A percentile compares a stretch with the other conserved stretches of the same genome.
Conservation (phyloP, 345 rosid species). For the Sonneratia caseolaris region DNA sequence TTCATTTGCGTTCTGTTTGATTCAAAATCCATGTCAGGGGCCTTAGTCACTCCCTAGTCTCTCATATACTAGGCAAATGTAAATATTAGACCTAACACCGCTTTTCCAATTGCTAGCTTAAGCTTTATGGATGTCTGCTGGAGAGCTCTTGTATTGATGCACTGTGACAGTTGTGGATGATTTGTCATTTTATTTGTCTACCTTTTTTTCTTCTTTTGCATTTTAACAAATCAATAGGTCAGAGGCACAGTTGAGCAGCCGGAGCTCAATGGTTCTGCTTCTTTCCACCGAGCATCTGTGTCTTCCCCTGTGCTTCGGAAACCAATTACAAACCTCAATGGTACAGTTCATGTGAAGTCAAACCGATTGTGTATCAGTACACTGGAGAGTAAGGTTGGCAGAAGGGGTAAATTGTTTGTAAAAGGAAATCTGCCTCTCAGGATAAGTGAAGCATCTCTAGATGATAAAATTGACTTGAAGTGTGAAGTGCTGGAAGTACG, state of each 20-base stretch:
- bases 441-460: conserved; percentile 61
- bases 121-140: neutral
- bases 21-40: neutral
- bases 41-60: neutral
- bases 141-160: neutral
- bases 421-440: conserved; percentile 84
- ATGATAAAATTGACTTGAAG: conserved; percentile 82
- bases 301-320: conserved; percentile 77
- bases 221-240: conserved; percentile 23
- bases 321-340: conserved; percentile 89
- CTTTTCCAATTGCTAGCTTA: neutral
- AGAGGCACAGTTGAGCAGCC: conserved; percentile 98
- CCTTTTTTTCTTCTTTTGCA: neutral
- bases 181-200: neutral
- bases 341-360: conserved; percentile 75
- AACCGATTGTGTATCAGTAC: conserved; percentile 73
- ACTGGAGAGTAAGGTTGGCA: conserved; percentile 79
- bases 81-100: neutral
- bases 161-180: neutral
- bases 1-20: neutral
- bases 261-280: conserved; percentile 78
- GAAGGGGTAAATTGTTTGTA: conserved; percentile 79
- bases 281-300: conserved; percentile 84
- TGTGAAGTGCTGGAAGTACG: conserved; percentile 94
- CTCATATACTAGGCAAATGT: neutral